phyloP scores from a whole-genome alignment of 805 yeast genomes.

The Lachancea sp. region DNA sequence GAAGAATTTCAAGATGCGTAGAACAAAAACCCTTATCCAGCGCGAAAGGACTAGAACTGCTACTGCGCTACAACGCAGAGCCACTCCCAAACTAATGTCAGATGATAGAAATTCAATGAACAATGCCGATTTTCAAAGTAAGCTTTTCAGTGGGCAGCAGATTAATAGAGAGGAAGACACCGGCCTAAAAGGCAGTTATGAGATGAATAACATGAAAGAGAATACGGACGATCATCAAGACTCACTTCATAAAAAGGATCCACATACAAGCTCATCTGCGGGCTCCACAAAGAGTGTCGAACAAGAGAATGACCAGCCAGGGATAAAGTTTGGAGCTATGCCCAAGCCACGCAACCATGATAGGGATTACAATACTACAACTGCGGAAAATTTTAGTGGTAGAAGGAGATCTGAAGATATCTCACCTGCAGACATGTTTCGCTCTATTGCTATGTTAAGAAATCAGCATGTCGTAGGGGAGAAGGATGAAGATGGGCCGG shows the following conservation, averaged over 20 bases:
- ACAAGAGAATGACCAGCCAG: slow-evolving; percentile 3
- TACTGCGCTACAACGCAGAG: slow-evolving; percentile 1
- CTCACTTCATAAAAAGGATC: slow-evolving; percentile 2
- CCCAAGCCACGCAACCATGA: slow-evolving; percentile 8
- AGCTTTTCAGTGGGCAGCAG: slow-evolving; percentile 33
- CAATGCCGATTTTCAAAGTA: slow-evolving; percentile 29
- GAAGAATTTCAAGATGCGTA: slow-evolving; percentile 70
- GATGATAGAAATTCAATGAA: background rate
- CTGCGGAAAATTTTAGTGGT: slow-evolving; percentile 28
- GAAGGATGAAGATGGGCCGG: slow-evolving; percentile 63
- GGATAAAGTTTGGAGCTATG: slow-evolving; percentile 7
- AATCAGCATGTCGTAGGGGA: slow-evolving; percentile 37
- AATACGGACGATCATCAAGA: background rate
- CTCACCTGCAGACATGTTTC: slow-evolving; percentile 76
- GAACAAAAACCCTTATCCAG: slow-evolving; percentile 42
- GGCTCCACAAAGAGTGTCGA: slow-evolving; percentile 6
- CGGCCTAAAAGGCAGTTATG: slow-evolving; percentile 9
- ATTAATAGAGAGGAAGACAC: slow-evolving; percentile 29
- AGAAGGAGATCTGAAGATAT: slow-evolving; percentile 41
- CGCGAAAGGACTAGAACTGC: slow-evolving; percentile 25
- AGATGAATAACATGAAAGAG: slow-evolving; percentile 3
- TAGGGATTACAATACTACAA: background rate
- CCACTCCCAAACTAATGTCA: background rate
- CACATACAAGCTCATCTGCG: slow-evolving; percentile 5
- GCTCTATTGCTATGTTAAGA: slow-evolving; percentile 78